Evolutionary conservation across 805 yeast genomes (phyloP), one percentile per base, ranked within the genome.

Genomic region (Middelhovenomyces tepae): DNA sequence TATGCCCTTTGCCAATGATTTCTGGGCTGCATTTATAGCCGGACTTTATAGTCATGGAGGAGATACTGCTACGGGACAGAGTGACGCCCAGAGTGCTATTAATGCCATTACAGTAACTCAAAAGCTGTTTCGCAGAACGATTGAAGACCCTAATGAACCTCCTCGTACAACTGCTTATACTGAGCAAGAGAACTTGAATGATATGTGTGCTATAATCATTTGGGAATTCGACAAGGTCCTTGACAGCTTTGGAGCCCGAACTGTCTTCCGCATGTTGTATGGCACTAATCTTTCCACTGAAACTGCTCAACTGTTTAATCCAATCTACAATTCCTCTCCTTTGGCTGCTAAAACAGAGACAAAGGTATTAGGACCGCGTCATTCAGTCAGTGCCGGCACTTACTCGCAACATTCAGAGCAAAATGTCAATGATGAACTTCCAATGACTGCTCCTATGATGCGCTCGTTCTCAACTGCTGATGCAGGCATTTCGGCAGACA

Each of bases 11-110:
- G 50, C 60, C 11, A 42, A 53, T 15, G 64, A 58, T 34, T 58
- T 58, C 40, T 58, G 62, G 62, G 42, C 54, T 4, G 62, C 60
- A 17, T 58, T 58, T 40, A 34, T 58, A 21, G 39, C 42, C 13
- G 57, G 61, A 3, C 48, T 58, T 37, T 21, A 22, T 27, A 34
- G 32, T 25, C 27, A 23, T 19, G 30, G 27, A 11, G 22, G 25
- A 18, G 29, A 43, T 7, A 43, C 38, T 15, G 40, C 43, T 22
- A n/a, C n/a, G n/a, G n/a, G n/a, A n/a, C n/a, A n/a, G n/a, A 37
- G 37, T 22, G 35, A 41, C 18, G 43, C 48, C 33, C 43, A 52
- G 2, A 49, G 44, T 10, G 56, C 58, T 13, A 42, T 57, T 14
- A 42, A 40, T 14, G 62, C 62, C 5, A 46, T 57, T 31, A 48